Base-by-base conservation (phyloP, 495 filamentous ascomycete genomes). In the Penicillium samsonianum region DNA sequence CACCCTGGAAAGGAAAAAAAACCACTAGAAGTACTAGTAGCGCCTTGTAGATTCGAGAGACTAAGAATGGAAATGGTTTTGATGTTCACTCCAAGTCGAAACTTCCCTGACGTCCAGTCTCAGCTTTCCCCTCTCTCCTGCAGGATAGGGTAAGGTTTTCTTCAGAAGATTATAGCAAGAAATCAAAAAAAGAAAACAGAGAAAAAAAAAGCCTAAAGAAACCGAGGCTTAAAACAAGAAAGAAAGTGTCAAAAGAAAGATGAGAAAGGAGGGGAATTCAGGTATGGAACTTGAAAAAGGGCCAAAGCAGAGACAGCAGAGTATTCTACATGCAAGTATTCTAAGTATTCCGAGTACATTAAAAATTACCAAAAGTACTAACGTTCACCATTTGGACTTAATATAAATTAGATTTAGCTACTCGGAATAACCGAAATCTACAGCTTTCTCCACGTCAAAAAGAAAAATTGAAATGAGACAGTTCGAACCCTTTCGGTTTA, bases 11-110 rank as follows among this genome's bases (percentile, higher is more conserved):
- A 50, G 57, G 59, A 61, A 49, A 55, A 65, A 52, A 46, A 50
- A 62, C 64, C 57, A 64, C 61, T 59, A 67, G 59, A 53, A 61
- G 63, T n/a, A n/a, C n/a, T n/a, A n/a, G n/a, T 64, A 65, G 63
- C 63, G 62, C 54, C 58, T 62, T 58, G 52, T 62, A 67, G 65
- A 69, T 65, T 56, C 57, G 55, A 48, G 50, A 48, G 37, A 62
- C 48, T 50, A 49, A 59, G 14, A 46, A 19, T 40, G 20, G n/a
- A 33, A 38, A 14, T 33, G 19, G n/a, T 20, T 45, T 20, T 38
- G 37, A 20, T n/a, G 47, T 19, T 44, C 20, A 33, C 23, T 30
- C 28, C 54, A 37, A 22, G 31, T 50, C 44, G 20, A 35, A 40
- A 19, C 40, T 41, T 49, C 14, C 33, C 17, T 5, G 40, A 25